Conservation (phyloP, 2,329 filamentous ascomycete species). For the Calonectria henricotiae region DNA sequence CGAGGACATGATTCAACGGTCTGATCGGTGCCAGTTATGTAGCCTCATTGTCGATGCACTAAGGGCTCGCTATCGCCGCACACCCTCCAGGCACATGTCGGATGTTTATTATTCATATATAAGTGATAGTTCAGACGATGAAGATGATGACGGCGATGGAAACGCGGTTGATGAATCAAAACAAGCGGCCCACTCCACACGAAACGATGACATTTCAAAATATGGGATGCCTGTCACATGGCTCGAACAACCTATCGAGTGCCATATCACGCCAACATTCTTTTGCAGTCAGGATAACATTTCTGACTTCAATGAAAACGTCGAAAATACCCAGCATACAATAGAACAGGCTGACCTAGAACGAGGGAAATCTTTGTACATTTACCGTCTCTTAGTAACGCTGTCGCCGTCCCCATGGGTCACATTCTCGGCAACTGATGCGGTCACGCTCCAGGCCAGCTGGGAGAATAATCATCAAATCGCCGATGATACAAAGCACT, state of each 20-base stretch:
- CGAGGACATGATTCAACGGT: slow-evolving; percentile 22
- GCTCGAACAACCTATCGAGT: background rate
- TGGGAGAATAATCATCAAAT: slow-evolving; percentile 15
- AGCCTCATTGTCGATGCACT: slow-evolving; percentile 24
- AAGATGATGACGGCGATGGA: background rate
- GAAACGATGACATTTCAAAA: slow-evolving; percentile 8
- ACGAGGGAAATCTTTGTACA: background rate
- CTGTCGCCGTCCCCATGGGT: slow-evolving; percentile 30
- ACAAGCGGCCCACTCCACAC: no score
- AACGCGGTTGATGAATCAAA: background rate
- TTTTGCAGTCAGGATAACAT: background rate
- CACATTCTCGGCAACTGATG: background rate
- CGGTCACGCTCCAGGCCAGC: slow-evolving; percentile 18
- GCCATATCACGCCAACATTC: slow-evolving; percentile 16
- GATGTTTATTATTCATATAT: background rate
- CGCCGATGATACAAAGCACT: background rate
- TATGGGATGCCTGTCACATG: slow-evolving; percentile 31
- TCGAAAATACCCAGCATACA: background rate
- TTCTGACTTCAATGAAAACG: background rate
- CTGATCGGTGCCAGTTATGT: slow-evolving; percentile 26
- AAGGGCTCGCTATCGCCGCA: slow-evolving; percentile 24
- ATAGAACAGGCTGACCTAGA: background rate
- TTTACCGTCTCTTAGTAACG: slow-evolving; percentile 2
- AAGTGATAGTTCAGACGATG: background rate
- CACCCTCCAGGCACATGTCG: background rate